Conservation (phyloP, 192 early-diverging fungal genomes). For the Coemansia sp. region DNA sequence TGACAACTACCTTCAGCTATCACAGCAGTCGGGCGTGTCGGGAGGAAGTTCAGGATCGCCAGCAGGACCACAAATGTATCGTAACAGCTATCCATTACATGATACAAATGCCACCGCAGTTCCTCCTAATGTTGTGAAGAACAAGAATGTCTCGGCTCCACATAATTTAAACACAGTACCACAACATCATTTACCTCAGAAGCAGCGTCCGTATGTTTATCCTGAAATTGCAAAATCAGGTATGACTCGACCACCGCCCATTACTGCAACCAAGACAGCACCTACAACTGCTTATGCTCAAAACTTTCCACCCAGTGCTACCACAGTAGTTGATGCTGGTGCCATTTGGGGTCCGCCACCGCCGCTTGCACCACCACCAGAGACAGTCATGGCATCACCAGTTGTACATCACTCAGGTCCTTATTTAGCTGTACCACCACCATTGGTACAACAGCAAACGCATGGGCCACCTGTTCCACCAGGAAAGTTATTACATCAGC, state of each 20-base stretch:
- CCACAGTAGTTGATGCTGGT: background rate
- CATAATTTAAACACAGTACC: conserved; percentile 4
- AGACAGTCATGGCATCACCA: background rate
- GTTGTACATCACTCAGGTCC: background rate
- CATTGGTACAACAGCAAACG: background rate
- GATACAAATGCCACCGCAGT: conserved; percentile 5
- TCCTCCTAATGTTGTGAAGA: conserved; percentile 2
- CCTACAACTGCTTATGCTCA: conserved; percentile 9
- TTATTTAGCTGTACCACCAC: background rate
- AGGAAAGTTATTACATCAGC: background rate
- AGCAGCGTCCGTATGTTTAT: conserved; percentile 10
- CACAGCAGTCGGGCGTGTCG: conserved; percentile 21
- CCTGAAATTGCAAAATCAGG: conserved; percentile 10
- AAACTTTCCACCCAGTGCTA: background rate
- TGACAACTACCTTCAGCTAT: conserved; percentile 38
- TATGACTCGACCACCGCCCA: background rate
- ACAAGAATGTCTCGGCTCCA: background rate
- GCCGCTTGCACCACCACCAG: conserved; percentile 6
- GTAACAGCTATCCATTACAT: conserved; percentile 28
- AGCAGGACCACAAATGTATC: conserved; percentile 43
- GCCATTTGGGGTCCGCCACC: background rate
- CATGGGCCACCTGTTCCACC: conserved; percentile 9
- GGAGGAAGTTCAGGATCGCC: conserved; percentile 12
- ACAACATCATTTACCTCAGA: background rate
- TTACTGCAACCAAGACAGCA: conserved; percentile 3